These are phyloP conservation scores for Litchi chinensis DNA, from an alignment of 345 rosid genomes.

Conservation along the genomic window DNA sequence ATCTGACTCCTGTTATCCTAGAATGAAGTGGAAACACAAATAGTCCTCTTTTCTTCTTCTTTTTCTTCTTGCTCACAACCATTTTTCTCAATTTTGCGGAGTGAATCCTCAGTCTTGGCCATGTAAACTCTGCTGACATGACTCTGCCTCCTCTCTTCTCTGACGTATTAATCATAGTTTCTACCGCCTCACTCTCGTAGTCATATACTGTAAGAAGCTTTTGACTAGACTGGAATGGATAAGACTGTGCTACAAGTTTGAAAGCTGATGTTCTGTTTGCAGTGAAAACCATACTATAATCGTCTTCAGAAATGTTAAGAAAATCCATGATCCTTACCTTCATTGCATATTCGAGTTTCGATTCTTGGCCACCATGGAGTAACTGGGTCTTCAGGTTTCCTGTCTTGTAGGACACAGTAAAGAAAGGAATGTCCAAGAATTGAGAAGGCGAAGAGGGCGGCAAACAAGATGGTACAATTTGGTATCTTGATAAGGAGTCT, in stretches of 20 bases:
- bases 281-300: conserved; percentile 87
- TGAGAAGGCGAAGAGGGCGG: conserved; percentile 26
- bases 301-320: conserved; percentile 70
- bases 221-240: conserved; percentile 63
- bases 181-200: conserved; percentile 82
- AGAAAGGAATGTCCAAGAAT: conserved; percentile 69
- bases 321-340: conserved; percentile 78
- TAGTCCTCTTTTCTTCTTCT: conserved; percentile 66
- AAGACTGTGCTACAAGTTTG: conserved; percentile 83
- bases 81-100: conserved; percentile 64
- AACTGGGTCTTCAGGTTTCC: conserved; percentile 82
- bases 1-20: conserved; percentile 78
- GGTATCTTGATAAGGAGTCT: conserved; percentile 40
- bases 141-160: conserved; percentile 76
- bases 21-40: conserved; percentile 94
- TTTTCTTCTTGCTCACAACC: conserved; percentile 55
- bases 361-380: conserved; percentile 69
- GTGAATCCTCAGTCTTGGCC: conserved; percentile 84
- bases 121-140: conserved; percentile 81
- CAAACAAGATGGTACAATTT: conserved; percentile 41
- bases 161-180: conserved; percentile 61
- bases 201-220: conserved; percentile 87
- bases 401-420: conserved; percentile 71
- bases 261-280: conserved; percentile 92
- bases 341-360: conserved; percentile 65